Evolutionary conservation across 768 basidiomycete species (phyloP).

Genomic region (Mycena olivaceomarginata): DNA sequence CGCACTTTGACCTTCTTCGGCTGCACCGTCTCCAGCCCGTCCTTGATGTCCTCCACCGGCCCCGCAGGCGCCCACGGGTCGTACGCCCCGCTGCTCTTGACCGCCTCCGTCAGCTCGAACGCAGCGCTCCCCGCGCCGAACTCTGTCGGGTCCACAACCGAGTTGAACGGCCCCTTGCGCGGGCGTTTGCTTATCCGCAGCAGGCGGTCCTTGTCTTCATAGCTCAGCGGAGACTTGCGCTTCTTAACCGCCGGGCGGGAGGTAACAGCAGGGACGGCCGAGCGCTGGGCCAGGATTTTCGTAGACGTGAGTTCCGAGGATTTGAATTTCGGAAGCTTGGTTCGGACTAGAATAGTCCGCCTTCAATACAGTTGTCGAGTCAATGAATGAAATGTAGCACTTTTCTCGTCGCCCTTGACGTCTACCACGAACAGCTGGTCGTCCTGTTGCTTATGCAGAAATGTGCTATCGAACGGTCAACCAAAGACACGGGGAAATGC

Average conservation of each 20-base stretch:
- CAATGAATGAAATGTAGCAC: conserved; percentile 61
- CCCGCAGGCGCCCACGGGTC: conserved; percentile 74
- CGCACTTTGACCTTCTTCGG: conserved; percentile 73
- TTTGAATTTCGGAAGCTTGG: conserved; percentile 73
- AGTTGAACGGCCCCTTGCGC: conserved; percentile 84
- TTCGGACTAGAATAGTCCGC: conserved; percentile 68
- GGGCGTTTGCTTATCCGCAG: conserved; percentile 85
- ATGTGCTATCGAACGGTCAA: conserved; percentile 62
- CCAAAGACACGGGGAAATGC: not conserved
- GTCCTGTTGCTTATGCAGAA: conserved; percentile 81
- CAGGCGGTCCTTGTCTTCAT: conserved; percentile 85
- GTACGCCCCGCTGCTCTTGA: conserved; percentile 79
- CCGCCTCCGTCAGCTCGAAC: conserved; percentile 81
- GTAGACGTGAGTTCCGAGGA: conserved; percentile 76
- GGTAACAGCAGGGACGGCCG: conserved; percentile 48
- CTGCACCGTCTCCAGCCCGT: conserved; percentile 64
- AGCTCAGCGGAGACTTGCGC: conserved; percentile 67
- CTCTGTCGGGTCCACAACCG: conserved; percentile 80
- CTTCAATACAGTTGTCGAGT: not conserved
- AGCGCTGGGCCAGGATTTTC: conserved; percentile 90
- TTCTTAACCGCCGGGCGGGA: conserved; percentile 71
- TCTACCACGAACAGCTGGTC: conserved; percentile 89
- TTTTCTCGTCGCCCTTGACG: conserved; percentile 83
- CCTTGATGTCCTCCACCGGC: conserved; percentile 55
- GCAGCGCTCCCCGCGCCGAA: conserved; percentile 79